These are phyloP conservation scores for Suhomyces anneliseae DNA, from an alignment of 1,139 yeast species.

Conservation along the genomic window DNA sequence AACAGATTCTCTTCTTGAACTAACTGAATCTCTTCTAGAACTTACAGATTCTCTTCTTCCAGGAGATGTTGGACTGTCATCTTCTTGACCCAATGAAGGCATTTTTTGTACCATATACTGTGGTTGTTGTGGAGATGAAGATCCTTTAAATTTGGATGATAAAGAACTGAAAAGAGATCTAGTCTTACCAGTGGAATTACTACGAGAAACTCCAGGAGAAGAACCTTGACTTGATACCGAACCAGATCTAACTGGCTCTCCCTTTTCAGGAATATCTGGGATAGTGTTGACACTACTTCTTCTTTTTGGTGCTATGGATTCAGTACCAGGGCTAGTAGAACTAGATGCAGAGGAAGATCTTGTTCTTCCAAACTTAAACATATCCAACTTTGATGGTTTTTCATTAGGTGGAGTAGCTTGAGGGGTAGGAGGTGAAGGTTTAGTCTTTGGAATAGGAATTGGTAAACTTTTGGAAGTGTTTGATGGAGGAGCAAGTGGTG, in stretches of 20 bases:
- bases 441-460: slow-evolving; percentile 1
- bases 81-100: not conserved
- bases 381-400: slow-evolving; percentile 22
- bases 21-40: slow-evolving; percentile 1
- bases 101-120: not conserved
- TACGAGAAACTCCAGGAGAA: slow-evolving; percentile 23
- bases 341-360: slow-evolving; percentile 33
- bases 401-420: slow-evolving; percentile 9
- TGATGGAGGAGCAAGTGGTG: not conserved
- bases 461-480: not conserved
- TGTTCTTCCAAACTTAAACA: slow-evolving; percentile 31
- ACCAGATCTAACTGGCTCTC: not conserved
- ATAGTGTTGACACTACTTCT: slow-evolving; percentile 18
- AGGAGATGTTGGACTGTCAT: not conserved
- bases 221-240: slow-evolving; percentile 9
- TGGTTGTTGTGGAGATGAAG: slow-evolving; percentile 3
- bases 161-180: slow-evolving; percentile 51
- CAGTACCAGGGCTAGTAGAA: slow-evolving; percentile 2
- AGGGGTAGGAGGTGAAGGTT: slow-evolving; percentile 1
- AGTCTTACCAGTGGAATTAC: slow-evolving; percentile 30
- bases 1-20: not conserved
- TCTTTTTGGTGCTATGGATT: slow-evolving; percentile 9
- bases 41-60: not conserved
- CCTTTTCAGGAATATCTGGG: not conserved
- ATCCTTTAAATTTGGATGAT: slow-evolving; percentile 54